These are phyloP conservation scores for Taxawa tesnikishii DNA, from an alignment of 2,329 filamentous ascomycete genomes.

Conservation along the genomic window DNA sequence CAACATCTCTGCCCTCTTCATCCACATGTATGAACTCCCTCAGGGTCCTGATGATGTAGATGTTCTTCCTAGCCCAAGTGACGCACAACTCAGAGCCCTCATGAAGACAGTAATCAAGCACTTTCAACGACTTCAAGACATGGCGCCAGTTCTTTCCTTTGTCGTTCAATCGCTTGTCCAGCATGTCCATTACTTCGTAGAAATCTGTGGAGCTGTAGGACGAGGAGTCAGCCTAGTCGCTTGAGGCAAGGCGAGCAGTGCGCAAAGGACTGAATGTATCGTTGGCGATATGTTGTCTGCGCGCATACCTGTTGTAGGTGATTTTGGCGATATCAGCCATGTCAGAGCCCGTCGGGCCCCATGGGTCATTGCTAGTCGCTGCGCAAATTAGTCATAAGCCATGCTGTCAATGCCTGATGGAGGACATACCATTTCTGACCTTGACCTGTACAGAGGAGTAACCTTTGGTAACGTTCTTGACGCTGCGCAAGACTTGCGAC, in stretches of 20 bases:
- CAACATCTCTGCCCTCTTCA: constrained; percentile 82
- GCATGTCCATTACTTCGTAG: constrained; percentile 99
- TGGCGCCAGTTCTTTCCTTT: constrained; percentile 99
- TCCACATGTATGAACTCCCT: constrained; percentile 95
- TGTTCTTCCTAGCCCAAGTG: constrained; percentile 94
- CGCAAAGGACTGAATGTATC: too few relatives aligned
- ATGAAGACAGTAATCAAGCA: constrained; percentile 94
- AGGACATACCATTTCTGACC: constrained; percentile 77
- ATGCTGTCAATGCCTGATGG: background rate
- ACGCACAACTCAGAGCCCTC: constrained; percentile 94
- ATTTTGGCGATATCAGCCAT: constrained; percentile 98
- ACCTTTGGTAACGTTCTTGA: constrained; percentile 99
- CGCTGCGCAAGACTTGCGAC: constrained; percentile 94
- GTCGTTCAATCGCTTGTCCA: constrained; percentile 96
- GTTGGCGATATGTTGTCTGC: too few relatives aligned
- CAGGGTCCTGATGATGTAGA: constrained; percentile 97
- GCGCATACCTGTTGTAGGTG: constrained; percentile 86
- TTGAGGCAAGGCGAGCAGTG: too few relatives aligned
- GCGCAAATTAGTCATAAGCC: constrained; percentile 17
- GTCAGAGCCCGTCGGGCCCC: constrained; percentile 93
- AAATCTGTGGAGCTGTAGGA: constrained; percentile 81
- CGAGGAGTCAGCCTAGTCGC: too few relatives aligned
- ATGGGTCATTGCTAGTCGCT: constrained; percentile 98
- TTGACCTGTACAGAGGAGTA: constrained; percentile 96
- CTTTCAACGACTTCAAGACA: constrained; percentile 92